Percentiles rank a stretch among this genome's conserved stretches.
Evolutionary conservation across 805 yeast genomes (phyloP).

Genomic region (Suhomyces canberraensis): DNA sequence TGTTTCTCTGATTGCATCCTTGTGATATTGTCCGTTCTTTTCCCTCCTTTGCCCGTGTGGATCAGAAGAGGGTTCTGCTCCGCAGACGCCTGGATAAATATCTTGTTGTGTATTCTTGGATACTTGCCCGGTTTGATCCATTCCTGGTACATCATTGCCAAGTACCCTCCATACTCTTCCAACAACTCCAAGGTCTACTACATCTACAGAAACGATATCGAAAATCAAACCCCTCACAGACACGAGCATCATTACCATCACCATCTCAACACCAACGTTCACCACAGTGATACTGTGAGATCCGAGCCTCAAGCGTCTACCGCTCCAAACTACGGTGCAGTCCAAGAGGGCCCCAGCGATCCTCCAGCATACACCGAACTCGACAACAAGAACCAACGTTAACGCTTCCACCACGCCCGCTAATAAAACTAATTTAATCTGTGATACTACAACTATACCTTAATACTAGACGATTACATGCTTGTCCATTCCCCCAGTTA

Average conservation of each 20-base stretch:
- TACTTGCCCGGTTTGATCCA: constrained; percentile 52
- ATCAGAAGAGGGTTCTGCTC: constrained; percentile 62
- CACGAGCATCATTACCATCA: constrained; percentile 19
- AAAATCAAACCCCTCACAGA: constrained; percentile 20
- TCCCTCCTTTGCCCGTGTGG: constrained; percentile 75
- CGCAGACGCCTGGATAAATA: constrained; percentile 44
- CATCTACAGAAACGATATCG: constrained; percentile 35
- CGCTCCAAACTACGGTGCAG: constrained; percentile 27
- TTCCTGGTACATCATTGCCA: constrained; percentile 48
- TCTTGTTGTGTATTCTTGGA: constrained; percentile 44
- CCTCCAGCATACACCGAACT: constrained; percentile 35
- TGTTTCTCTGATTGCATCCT: constrained; percentile 54
- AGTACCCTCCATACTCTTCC: constrained; percentile 38
- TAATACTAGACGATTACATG: no score
- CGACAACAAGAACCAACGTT: constrained; percentile 14
- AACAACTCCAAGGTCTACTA: constrained; percentile 31
- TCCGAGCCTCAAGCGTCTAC: constrained; percentile 10
- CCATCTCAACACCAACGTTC: constrained; percentile 19
- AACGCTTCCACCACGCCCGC: no score
- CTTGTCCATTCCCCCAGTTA: no score
- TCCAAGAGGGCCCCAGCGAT: constrained; percentile 17
- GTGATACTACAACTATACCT: no score
- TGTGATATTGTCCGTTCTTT: constrained; percentile 55
- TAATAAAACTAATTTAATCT: no score
- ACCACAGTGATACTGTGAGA: constrained; percentile 6